These are phyloP conservation scores for Beta corolliflora DNA, from an alignment of 179 eudicot species.

Conservation along the genomic window DNA sequence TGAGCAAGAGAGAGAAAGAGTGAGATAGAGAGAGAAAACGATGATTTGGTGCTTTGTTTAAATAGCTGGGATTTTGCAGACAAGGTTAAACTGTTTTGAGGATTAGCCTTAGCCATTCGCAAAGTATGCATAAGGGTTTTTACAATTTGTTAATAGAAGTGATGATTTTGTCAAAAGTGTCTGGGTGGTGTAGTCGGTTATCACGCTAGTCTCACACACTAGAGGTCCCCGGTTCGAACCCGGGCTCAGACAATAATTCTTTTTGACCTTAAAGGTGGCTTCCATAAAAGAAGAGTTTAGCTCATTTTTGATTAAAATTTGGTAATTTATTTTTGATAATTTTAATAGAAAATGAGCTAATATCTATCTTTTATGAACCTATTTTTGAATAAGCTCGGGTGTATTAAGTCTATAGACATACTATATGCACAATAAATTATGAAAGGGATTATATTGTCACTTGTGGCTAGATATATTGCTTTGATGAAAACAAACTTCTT, in stretches of 20 bases:
- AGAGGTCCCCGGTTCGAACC: conserved; percentile 99
- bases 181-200: conserved; percentile 99
- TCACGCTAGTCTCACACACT: conserved; percentile 99
- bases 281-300: no score
- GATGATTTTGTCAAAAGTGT: conserved; percentile 13
- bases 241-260: conserved; percentile 89
- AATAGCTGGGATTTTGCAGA: background rate
- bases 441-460: no score
- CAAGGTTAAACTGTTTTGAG: conserved; percentile 11
- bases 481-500: no score
- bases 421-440: no score
- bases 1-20: no score
- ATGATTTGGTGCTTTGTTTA: conserved; percentile 1
- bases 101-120: conserved; percentile 22
- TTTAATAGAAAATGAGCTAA: no score
- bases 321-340: no score
- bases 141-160: background rate
- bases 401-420: no score
- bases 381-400: no score
- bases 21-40: background rate
- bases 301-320: no score
- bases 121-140: background rate
- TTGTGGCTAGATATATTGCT: no score
- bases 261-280: conserved; percentile 39
- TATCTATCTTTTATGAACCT: no score